Base-by-base conservation (phyloP, 1,139 yeast genomes). In the Neolecta irregularis region DNA sequence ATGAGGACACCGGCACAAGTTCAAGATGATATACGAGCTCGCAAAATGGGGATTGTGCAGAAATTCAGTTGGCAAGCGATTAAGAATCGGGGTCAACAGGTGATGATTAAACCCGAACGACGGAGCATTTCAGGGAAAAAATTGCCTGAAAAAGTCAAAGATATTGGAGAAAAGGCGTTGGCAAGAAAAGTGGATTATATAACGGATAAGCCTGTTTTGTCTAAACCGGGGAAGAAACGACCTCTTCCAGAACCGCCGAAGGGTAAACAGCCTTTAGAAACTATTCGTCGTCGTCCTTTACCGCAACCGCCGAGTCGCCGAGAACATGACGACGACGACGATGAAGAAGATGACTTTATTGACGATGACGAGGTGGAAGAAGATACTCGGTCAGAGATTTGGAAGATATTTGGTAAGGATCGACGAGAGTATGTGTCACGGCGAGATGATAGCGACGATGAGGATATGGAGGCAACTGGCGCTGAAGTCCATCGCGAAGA, bases 391-490 rank as follows among this genome's bases (percentile, higher is more conserved):
- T 28, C 31, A 12, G 31, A 28, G 22, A 28, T 28, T 20, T 28
- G 31, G 31, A 28, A 28, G 22, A 16, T 28, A 13, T 28, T 28
- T 16, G 31, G 31, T 6, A 6, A 8, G 6, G 22, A 16, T 12
- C 20, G 22, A 28, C 24, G 22, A 28, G 31, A 28, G 31, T 16
- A 28, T 28, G 15, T 15, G 3, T 16, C 7, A 20, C n/a, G 3
- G 22, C 20, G 22, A n/a, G 19, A 28, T 28, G 20, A 16, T 8
- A 24, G 22, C 12, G 20, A 23, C 7, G 31, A 28, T 16, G 20
- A 23, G 20, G 31, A 28, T 16, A 28, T 28, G 31, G 31, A 28
- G 15, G 19, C 15, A 28, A 28, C n/a, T 13, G 31, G 9, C 6
- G 11, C 21, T 15, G 19, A 28, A 7, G 11, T 28, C 12, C n/a